Evolutionary conservation across 1,284 basidiomycete species (phyloP), one percentile per base, ranked within the genome.

Genomic region (Trichosporon ovoides): DNA sequence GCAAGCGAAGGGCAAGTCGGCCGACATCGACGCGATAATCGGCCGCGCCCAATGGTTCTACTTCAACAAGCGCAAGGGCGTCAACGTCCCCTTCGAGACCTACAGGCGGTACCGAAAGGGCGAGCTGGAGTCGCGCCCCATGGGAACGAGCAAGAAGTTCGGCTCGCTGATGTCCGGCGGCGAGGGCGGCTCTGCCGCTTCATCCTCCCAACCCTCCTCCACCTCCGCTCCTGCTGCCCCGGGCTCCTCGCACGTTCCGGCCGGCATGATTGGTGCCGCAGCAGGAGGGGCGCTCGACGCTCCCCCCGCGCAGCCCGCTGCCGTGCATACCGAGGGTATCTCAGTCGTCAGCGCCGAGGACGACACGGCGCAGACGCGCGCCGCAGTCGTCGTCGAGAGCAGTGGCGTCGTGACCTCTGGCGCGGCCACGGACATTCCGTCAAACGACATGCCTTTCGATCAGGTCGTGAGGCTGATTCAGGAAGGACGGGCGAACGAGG

Each of bases 31-130:
- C 64, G 68, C 70, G 43, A 65, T 70, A 38, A 71, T 75, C 6
- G 69, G 63, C 16, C 61, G 68, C 31, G 72, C 73, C 20, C 73
- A 75, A 51, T 75, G 73, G 73, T 73, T 71, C 61, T 75, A 72
- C 63, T 75, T 69, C 54, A 20, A 3, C 48, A 59, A 58, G 38
- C 19, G 35, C 38, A 38, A 49, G 9, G 19, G 52, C 36, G 19
- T 36, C 9, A 7, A 37, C 2, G 56, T 63, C 38, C 56, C 58
- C 11, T 63, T 63, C 52, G 62, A 63, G 24, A 35, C 37, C 5
- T 63, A 63, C 52, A 58, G 56, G 22, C 40, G n/a, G 7, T 36
- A 22, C 46, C 43, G 62, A 10, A 54, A 34, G 37, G 20, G 52
- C 36, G 62, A 63, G 51, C 57, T 57, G 34, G 58, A 63, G 54